Conservation (phyloP, 2,329 filamentous ascomycete species). For the Arthrobotrys conoides region DNA sequence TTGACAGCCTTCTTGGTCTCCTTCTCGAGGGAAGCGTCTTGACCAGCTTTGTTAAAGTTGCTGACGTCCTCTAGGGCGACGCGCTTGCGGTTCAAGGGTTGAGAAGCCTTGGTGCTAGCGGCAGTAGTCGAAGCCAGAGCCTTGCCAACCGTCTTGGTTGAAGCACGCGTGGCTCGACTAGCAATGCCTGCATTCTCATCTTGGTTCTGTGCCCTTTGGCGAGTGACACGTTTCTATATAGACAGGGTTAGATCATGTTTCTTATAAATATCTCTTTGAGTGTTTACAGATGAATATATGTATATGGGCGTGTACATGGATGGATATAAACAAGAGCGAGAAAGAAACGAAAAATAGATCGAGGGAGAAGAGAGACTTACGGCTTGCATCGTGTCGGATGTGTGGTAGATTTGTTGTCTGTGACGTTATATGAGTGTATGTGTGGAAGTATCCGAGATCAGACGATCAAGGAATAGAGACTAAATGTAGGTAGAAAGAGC, state of each 20-base stretch:
- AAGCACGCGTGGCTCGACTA: slow-evolving; percentile 58
- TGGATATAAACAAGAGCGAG: too few relatives aligned
- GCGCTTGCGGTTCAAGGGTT: slow-evolving; percentile 77
- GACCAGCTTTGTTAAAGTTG: slow-evolving; percentile 87
- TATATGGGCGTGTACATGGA: too few relatives aligned
- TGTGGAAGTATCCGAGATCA: slow-evolving; percentile 42
- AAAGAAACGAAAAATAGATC: too few relatives aligned
- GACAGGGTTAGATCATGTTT: slow-evolving; percentile 4
- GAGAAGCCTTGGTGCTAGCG: slow-evolving; percentile 70
- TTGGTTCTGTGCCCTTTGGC: slow-evolving; percentile 55
- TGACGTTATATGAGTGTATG: slow-evolving; percentile 6
- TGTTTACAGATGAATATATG: too few relatives aligned
- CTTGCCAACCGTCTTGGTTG: slow-evolving; percentile 50
- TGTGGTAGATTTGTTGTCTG: slow-evolving; percentile 20
- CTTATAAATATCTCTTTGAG: too few relatives aligned
- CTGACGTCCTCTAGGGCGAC: slow-evolving; percentile 92
- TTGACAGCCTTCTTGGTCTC: slow-evolving; percentile 78
- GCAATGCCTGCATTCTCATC: slow-evolving; percentile 58
- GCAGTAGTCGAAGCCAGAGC: slow-evolving; percentile 23
- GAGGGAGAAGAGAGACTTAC: slow-evolving; percentile 32
- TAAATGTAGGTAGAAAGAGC: slow-evolving; percentile 15
- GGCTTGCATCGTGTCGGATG: slow-evolving; percentile 52
- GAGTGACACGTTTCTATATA: slow-evolving; percentile 59
- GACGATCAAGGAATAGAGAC: slow-evolving; percentile 51
- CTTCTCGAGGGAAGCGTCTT: slow-evolving; percentile 72